phyloP scores from a whole-genome alignment of 441 rosid species.

The Raphanus hybrid region DNA sequence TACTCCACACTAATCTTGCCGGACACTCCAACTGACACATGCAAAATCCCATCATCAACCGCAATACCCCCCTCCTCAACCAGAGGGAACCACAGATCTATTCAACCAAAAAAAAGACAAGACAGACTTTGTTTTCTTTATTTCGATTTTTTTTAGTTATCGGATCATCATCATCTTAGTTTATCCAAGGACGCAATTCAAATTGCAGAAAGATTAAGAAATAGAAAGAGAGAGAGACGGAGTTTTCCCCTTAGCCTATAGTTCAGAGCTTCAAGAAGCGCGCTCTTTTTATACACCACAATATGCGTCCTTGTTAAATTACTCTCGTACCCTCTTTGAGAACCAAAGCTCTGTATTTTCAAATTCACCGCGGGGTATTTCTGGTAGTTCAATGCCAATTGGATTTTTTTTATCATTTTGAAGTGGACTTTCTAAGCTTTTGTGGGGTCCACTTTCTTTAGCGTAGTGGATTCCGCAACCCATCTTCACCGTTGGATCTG shows the following conservation, averaged over 20 bases:
- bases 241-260: background rate
- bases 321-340: constrained; percentile 28
- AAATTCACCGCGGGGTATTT: constrained; percentile 19
- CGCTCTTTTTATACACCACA: constrained; percentile 28
- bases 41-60: constrained; percentile 80
- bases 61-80: constrained; percentile 21
- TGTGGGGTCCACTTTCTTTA: constrained; percentile 22
- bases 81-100: constrained; percentile 30
- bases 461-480: constrained; percentile 22
- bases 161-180: background rate
- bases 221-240: background rate
- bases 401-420: background rate
- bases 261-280: constrained; percentile 2
- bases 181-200: background rate
- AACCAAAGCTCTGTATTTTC: background rate
- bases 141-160: background rate
- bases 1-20: constrained; percentile 91
- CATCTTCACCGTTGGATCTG: constrained; percentile 49
- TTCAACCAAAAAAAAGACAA: background rate
- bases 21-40: constrained; percentile 81
- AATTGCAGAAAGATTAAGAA: background rate
- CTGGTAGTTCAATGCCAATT: constrained; percentile 32
- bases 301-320: background rate
- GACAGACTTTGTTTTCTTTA: background rate
- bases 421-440: constrained; percentile 32